Percentiles rank a stretch among this genome's conserved stretches.
Evolutionary conservation across 495 filamentous ascomycete genomes (phyloP).

Genomic region (Emericellopsis terricola): DNA sequence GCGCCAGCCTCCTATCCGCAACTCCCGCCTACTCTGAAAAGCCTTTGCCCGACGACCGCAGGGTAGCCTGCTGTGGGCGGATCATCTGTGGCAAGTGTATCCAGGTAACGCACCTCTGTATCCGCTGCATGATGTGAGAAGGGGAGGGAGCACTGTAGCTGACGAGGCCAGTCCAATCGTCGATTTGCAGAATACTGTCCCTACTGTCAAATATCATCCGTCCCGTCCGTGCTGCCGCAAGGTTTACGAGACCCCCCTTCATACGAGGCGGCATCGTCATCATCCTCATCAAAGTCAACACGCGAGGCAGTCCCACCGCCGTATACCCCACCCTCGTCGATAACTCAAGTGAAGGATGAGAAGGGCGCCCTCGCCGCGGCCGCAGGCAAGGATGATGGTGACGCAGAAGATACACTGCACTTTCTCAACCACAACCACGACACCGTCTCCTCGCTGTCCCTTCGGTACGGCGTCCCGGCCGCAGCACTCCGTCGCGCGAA

Average conservation of each 20-base stretch:
- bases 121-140: no score
- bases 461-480: conserved; percentile 46
- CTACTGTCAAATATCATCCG: conserved; percentile 28
- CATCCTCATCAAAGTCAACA: no score
- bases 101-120: conserved; percentile 26
- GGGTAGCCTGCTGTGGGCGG: conserved; percentile 44
- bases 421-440: conserved; percentile 46
- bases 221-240: conserved; percentile 30
- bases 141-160: neutral
- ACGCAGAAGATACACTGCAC: conserved; percentile 41
- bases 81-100: conserved; percentile 53
- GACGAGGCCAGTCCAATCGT: conserved; percentile 31
- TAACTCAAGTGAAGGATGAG: neutral
- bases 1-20: neutral
- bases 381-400: neutral
- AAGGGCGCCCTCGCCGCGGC: neutral
- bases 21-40: conserved; percentile 30
- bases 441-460: conserved; percentile 41
- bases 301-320: conserved; percentile 23
- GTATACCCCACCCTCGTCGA: conserved; percentile 9
- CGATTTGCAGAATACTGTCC: conserved; percentile 55
- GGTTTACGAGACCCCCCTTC: conserved; percentile 38
- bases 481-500: conserved; percentile 38
- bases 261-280: no score
- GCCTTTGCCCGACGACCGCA: conserved; percentile 28